Conservation (phyloP, 208 protist genomes). For the Tritrichomonas foetus region DNA sequence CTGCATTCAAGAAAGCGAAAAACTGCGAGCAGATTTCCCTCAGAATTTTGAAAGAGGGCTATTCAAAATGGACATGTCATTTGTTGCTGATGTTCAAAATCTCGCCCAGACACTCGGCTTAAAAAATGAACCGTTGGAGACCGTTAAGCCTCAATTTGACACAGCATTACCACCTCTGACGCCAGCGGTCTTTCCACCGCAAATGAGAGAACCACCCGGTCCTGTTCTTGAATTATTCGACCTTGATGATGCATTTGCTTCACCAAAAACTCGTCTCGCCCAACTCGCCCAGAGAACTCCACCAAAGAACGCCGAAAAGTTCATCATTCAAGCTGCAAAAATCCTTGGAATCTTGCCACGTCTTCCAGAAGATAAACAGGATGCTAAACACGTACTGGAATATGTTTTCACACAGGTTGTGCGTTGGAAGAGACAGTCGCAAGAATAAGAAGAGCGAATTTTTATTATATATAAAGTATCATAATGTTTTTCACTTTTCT, state of each 20-base stretch:
- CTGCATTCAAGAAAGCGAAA: slow-evolving; percentile 31
- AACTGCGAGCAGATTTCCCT: neutral
- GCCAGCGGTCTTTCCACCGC: slow-evolving; percentile 22
- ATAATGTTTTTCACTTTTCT: too few species aligned
- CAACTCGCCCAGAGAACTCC: neutral
- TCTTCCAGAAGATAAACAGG: neutral
- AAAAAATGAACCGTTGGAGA: neutral
- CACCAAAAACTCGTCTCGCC: neutral
- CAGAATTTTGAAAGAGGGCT: neutral
- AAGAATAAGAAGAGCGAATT: neutral
- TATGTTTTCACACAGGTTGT: slow-evolving; percentile 22
- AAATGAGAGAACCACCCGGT: neutral
- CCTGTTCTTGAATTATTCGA: slow-evolving; percentile 23
- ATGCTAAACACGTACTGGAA: neutral
- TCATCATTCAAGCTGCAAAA: neutral
- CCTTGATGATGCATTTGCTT: neutral
- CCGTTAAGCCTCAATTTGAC: neutral
- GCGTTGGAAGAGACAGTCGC: neutral
- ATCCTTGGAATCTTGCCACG: neutral
- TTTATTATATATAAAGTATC: too few species aligned
- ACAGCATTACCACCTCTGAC: neutral
- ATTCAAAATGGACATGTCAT: slow-evolving; percentile 26
- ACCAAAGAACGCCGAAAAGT: slow-evolving; percentile 34
- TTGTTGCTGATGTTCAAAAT: neutral
- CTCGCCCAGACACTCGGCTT: neutral